Evolutionary conservation across 202 grass and related monocot species (phyloP).

Genomic region (Setaria viridis): DNA sequence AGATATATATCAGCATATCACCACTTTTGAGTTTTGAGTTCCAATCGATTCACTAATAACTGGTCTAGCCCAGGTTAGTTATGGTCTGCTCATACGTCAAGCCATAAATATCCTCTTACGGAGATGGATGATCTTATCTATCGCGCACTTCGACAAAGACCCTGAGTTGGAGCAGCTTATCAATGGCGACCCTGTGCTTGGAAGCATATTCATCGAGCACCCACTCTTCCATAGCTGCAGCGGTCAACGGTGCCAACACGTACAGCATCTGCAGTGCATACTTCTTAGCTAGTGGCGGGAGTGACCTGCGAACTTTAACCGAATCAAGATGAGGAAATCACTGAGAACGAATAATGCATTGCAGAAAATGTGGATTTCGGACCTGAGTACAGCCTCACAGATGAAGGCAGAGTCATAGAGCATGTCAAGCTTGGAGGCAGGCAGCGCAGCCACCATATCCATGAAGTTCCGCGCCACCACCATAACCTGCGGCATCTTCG

Average conservation of each 20-base stretch:
- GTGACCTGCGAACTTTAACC: slow-evolving; percentile 54
- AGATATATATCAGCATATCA: neutral
- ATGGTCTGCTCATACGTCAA: neutral
- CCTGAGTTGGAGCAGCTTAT: slow-evolving; percentile 87
- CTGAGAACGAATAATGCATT: neutral
- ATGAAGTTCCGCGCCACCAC: slow-evolving; percentile 92
- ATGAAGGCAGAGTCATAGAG: slow-evolving; percentile 92
- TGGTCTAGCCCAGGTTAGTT: neutral
- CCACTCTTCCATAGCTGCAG: slow-evolving; percentile 85
- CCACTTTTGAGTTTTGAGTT: neutral
- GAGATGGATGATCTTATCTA: slow-evolving; percentile 51
- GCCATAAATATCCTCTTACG: neutral
- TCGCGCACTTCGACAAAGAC: slow-evolving; percentile 79
- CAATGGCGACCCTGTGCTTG: slow-evolving; percentile 85
- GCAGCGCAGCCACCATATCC: slow-evolving; percentile 90
- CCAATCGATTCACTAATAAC: neutral
- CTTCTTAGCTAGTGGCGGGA: slow-evolving; percentile 88
- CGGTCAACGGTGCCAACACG: slow-evolving; percentile 48
- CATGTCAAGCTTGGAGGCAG: slow-evolving; percentile 75
- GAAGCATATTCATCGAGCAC: slow-evolving; percentile 69
- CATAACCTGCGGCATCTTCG: slow-evolving; percentile 87
- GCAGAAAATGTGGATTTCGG: neutral
- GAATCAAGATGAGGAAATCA: neutral
- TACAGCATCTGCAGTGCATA: slow-evolving; percentile 86
- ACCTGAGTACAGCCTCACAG: slow-evolving; percentile 93